Percentiles rank a stretch among this genome's conserved stretches.
These are phyloP conservation scores for Posidonia australis DNA, from an alignment of 106 monocot genomes.

Conservation along the genomic window DNA sequence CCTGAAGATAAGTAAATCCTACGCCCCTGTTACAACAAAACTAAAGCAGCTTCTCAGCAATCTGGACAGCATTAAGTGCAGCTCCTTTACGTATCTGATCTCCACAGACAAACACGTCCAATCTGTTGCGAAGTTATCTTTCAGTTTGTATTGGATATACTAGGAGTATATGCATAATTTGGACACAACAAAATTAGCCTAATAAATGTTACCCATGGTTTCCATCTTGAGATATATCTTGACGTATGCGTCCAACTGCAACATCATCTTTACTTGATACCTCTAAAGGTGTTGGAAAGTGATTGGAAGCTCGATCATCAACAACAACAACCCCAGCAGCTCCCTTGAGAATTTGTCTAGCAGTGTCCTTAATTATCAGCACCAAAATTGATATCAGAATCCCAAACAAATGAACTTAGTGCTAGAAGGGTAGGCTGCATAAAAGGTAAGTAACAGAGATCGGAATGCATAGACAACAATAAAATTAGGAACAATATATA, in stretches of 20 bases:
- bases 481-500: too few species aligned
- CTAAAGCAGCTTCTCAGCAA: constrained; percentile 80
- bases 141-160: background rate
- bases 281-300: constrained; percentile 90
- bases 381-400: constrained; percentile 9
- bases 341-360: constrained; percentile 59
- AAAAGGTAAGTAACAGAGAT: too few species aligned
- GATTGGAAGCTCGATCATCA: constrained; percentile 73
- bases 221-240: constrained; percentile 73
- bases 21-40: background rate
- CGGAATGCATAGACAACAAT: too few species aligned
- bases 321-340: constrained; percentile 80
- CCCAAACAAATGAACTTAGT: background rate
- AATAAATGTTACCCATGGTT: constrained; percentile 54
- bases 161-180: background rate
- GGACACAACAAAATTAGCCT: too few species aligned
- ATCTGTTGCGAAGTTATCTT: constrained; percentile 25
- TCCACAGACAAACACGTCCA: constrained; percentile 95
- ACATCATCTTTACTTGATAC: constrained; percentile 97
- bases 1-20: background rate
- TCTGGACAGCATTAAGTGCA: constrained; percentile 92
- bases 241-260: constrained; percentile 93
- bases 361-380: constrained; percentile 57
- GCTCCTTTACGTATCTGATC: constrained; percentile 99
- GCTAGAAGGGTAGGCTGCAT: too few species aligned